A percentile compares a stretch with the other conserved stretches of the same genome.
Conservation (phyloP, 441 rosid species). For the Jatropha multifida region DNA sequence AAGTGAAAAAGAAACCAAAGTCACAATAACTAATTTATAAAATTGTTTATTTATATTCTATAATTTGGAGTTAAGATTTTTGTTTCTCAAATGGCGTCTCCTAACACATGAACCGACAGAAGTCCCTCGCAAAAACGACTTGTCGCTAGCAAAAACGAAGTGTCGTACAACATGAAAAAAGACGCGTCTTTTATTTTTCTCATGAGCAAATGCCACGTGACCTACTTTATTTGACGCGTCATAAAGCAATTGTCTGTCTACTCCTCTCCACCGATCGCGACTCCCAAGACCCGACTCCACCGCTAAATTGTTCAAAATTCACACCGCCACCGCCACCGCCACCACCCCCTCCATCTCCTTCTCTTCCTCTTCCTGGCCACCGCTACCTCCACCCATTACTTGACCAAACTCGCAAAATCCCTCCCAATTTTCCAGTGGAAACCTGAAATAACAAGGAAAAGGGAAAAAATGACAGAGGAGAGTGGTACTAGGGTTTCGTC, state of each 20-base stretch:
- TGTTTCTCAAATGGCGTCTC: too few relatives aligned
- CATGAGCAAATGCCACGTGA: not conserved
- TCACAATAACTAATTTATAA: too few relatives aligned
- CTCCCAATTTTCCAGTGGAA: not conserved
- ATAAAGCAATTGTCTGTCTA: not conserved
- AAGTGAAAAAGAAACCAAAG: too few relatives aligned
- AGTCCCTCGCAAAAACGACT: too few relatives aligned
- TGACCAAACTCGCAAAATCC: not conserved
- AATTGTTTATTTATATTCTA: too few relatives aligned
- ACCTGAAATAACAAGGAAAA: not conserved
- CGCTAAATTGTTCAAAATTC: not conserved
- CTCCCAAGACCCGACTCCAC: not conserved
- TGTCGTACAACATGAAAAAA: too few relatives aligned
- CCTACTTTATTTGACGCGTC: not conserved
- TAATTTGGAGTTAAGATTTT: too few relatives aligned
- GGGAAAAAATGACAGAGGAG: constrained; percentile 51
- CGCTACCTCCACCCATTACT: not conserved
- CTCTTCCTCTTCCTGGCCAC: not conserved
- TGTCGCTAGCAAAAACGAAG: too few relatives aligned
- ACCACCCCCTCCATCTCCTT: not conserved
- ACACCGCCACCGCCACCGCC: not conserved
- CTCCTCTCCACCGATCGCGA: not conserved
- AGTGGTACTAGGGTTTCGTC: constrained; percentile 42
- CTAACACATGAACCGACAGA: too few relatives aligned
- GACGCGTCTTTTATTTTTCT: too few relatives aligned